Conservation (phyloP, 208 protist species). For the Entamoeba moshkovskii region DNA sequence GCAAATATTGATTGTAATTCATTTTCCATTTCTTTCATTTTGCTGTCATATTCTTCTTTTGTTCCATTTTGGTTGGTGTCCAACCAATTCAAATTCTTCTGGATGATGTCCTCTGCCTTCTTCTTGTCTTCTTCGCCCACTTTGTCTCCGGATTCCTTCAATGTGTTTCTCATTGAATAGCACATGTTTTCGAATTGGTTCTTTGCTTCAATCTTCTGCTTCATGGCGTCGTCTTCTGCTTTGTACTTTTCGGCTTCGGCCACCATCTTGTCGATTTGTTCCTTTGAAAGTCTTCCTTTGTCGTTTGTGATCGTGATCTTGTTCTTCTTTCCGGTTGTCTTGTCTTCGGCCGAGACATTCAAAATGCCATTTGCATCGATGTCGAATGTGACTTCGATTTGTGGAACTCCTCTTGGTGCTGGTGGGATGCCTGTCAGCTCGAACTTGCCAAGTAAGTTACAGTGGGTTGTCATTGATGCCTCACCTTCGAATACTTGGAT, state of each 20-base stretch:
- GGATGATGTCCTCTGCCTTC: constrained; percentile 4
- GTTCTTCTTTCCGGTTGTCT: constrained; percentile 62
- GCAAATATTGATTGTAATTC: not conserved
- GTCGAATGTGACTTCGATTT: constrained; percentile 79
- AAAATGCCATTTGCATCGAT: constrained; percentile 91
- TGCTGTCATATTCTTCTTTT: constrained; percentile 11
- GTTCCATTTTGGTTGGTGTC: not conserved
- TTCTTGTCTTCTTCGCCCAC: constrained; percentile 6
- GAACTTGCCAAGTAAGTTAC: constrained; percentile 84
- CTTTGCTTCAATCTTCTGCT: constrained; percentile 12
- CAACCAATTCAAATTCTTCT: constrained; percentile 28
- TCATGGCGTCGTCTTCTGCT: constrained; percentile 21
- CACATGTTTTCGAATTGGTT: constrained; percentile 23
- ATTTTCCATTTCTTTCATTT: constrained; percentile 10
- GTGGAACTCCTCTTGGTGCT: constrained; percentile 42
- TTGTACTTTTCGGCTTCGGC: constrained; percentile 13
- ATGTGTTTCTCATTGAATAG: constrained; percentile 4
- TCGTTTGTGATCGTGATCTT: constrained; percentile 75
- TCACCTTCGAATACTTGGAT: constrained; percentile 92
- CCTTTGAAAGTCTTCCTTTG: constrained; percentile 25
- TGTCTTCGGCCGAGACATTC: constrained; percentile 78
- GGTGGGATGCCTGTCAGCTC: constrained; percentile 76
- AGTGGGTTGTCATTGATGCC: constrained; percentile 87
- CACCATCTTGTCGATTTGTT: constrained; percentile 30
- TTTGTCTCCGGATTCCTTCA: not conserved